Conservation (phyloP, 2,329 filamentous ascomycete genomes). For the Ploettnerulaceae sp. region DNA sequence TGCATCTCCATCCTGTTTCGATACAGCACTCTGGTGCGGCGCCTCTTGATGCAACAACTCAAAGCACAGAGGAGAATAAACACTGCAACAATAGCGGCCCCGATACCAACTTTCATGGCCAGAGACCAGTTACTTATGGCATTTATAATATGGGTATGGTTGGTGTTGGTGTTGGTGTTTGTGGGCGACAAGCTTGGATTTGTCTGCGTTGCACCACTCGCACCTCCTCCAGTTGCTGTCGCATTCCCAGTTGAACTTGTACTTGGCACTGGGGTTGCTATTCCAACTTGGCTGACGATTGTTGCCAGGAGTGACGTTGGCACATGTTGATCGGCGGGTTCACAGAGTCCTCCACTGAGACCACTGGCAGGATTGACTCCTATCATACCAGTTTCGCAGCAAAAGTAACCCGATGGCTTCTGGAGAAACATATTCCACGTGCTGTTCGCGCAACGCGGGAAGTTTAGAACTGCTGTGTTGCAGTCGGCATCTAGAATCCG, state of each 20-base stretch:
- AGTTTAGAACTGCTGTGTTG: constrained; percentile 11
- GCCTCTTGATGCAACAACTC: neutral
- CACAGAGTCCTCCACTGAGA: constrained; percentile 8
- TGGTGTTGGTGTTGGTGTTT: neutral
- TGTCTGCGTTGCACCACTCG: neutral
- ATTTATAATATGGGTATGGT: neutral
- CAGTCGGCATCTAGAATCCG: constrained; percentile 7
- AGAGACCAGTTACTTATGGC: constrained; percentile 5
- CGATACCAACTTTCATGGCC: constrained; percentile 6
- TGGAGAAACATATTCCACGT: constrained; percentile 14
- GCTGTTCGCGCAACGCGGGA: constrained; percentile 12
- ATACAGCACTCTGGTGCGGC: neutral
- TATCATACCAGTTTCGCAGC: constrained; percentile 11
- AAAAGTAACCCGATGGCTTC: constrained; percentile 6
- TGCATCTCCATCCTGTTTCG: neutral
- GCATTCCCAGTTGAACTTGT: neutral
- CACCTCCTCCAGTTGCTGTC: constrained; percentile 2
- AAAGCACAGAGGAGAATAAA: neutral
- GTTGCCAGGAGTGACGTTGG: constrained; percentile 13
- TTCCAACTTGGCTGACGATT: constrained; percentile 10
- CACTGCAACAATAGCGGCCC: neutral
- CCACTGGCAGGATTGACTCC: constrained; percentile 8
- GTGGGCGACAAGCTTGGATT: constrained; percentile 4
- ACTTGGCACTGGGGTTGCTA: constrained; percentile 5
- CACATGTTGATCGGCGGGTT: constrained; percentile 11